These are phyloP conservation scores for Pestalotiopsis sp. DNA, from an alignment of 2,329 filamentous ascomycete species.

Conservation along the genomic window DNA sequence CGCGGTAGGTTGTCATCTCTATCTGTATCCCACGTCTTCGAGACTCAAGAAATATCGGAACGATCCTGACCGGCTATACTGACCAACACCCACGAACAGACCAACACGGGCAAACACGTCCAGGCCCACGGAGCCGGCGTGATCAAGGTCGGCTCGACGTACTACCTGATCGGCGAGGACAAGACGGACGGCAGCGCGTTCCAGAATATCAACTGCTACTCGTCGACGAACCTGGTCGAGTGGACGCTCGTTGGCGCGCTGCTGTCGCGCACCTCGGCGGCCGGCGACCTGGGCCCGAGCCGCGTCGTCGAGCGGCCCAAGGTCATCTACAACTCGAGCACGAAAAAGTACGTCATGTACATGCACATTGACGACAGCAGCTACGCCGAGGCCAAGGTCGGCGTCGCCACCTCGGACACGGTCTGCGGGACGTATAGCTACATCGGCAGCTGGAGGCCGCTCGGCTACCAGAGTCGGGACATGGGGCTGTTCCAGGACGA, in stretches of 20 bases:
- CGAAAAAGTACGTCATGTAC: slow-evolving; percentile 66
- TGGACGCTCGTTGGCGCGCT: slow-evolving; percentile 64
- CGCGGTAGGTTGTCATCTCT: slow-evolving; percentile 17
- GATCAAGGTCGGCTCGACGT: slow-evolving; percentile 56
- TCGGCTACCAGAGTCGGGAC: slow-evolving; percentile 54
- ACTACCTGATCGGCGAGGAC: slow-evolving; percentile 71
- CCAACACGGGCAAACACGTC: slow-evolving; percentile 19
- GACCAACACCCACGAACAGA: slow-evolving; percentile 7
- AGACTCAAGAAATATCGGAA: not conserved
- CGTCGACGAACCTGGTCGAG: slow-evolving; percentile 59
- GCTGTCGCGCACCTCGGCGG: slow-evolving; percentile 46
- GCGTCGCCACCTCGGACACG: slow-evolving; percentile 58
- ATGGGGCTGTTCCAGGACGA: slow-evolving; percentile 63
- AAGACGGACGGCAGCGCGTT: slow-evolving; percentile 63
- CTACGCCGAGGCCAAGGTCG: slow-evolving; percentile 65
- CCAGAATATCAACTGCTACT: slow-evolving; percentile 68
- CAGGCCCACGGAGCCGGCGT: slow-evolving; percentile 46
- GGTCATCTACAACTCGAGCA: slow-evolving; percentile 66
- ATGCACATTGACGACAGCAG: slow-evolving; percentile 64
- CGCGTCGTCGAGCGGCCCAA: slow-evolving; percentile 69
- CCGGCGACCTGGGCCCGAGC: slow-evolving; percentile 58
- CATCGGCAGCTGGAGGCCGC: slow-evolving; percentile 40
- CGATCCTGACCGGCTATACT: too few relatives aligned
- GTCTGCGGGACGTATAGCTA: slow-evolving; percentile 61
- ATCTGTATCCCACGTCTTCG: not conserved